Percentiles rank a stretch among this genome's conserved stretches.
These are phyloP conservation scores for Salix koriyanagi DNA, from an alignment of 345 rosid species.

Conservation along the genomic window DNA sequence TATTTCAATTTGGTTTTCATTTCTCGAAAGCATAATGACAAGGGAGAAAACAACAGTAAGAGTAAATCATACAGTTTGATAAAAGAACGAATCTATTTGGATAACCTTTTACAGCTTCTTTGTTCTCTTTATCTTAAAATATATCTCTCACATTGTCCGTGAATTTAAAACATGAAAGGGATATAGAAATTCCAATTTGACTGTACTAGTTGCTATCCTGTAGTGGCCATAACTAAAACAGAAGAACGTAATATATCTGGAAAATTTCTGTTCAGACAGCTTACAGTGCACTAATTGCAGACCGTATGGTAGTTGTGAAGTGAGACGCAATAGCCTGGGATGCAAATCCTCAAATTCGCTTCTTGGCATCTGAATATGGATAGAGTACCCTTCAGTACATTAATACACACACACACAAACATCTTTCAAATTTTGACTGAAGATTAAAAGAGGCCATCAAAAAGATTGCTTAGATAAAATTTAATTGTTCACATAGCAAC, in stretches of 20 bases:
- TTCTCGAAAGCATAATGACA: background rate
- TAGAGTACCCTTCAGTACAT: background rate
- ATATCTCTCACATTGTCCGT: background rate
- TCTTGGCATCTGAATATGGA: slow-evolving; percentile 52
- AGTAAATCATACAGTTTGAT: background rate
- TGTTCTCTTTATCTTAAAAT: background rate
- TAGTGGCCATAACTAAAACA: background rate
- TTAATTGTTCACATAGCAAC: background rate
- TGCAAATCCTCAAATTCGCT: slow-evolving; percentile 38
- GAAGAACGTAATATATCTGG: background rate
- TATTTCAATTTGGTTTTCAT: background rate
- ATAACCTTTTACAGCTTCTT: background rate
- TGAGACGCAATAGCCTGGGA: slow-evolving; percentile 18
- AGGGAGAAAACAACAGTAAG: background rate
- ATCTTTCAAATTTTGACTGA: background rate
- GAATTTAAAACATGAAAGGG: background rate
- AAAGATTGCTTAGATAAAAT: background rate
- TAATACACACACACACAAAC: background rate
- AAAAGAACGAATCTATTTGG: background rate
- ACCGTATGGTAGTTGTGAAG: slow-evolving; percentile 17
- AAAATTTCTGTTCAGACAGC: background rate
- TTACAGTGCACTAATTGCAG: slow-evolving; percentile 15
- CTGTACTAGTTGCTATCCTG: background rate
- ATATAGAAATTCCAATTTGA: background rate
- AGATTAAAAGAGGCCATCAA: background rate